phyloP scores from a whole-genome alignment of 768 basidiomycete genomes.

The Lactifluus piperatus region DNA sequence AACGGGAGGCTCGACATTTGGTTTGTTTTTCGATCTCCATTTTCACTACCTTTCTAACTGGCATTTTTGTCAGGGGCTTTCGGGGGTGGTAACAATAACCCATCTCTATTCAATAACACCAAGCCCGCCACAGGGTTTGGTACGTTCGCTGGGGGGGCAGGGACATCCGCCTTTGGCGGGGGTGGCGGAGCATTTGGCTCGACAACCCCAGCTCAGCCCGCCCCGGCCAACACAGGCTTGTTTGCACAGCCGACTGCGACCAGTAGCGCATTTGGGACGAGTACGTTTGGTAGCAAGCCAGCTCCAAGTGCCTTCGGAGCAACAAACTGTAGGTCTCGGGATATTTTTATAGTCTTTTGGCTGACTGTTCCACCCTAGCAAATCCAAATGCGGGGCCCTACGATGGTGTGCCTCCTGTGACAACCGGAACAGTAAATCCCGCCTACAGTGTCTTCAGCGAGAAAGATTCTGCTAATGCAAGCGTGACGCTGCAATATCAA shows the following conservation, averaged over 20 bases:
- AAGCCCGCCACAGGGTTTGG: conserved; percentile 74
- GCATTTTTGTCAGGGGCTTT: conserved; percentile 30
- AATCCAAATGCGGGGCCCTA: conserved; percentile 24
- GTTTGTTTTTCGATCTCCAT: conserved; percentile 23
- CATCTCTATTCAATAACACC: conserved; percentile 49
- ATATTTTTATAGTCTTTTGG: neutral
- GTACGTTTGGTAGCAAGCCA: conserved; percentile 36
- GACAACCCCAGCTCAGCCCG: conserved; percentile 23
- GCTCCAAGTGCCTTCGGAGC: conserved; percentile 38
- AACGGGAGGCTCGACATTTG: conserved; percentile 30
- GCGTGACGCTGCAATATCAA: conserved; percentile 60
- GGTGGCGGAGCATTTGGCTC: conserved; percentile 36
- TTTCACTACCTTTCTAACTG: conserved; percentile 9
- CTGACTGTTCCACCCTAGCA: conserved; percentile 21
- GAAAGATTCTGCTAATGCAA: conserved; percentile 48
- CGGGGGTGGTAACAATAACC: conserved; percentile 27
- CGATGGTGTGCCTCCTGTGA: conserved; percentile 44
- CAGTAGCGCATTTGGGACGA: conserved; percentile 25
- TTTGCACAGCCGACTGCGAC: conserved; percentile 51
- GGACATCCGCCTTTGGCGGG: conserved; percentile 43
- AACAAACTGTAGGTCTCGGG: conserved; percentile 26
- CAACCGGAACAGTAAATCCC: conserved; percentile 63
- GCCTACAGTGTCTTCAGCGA: conserved; percentile 51
- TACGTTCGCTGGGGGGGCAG: conserved; percentile 58
- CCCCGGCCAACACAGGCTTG: conserved; percentile 40